Conservation (phyloP, 2,329 filamentous ascomycete species). For the Penicillium capsulatum region DNA sequence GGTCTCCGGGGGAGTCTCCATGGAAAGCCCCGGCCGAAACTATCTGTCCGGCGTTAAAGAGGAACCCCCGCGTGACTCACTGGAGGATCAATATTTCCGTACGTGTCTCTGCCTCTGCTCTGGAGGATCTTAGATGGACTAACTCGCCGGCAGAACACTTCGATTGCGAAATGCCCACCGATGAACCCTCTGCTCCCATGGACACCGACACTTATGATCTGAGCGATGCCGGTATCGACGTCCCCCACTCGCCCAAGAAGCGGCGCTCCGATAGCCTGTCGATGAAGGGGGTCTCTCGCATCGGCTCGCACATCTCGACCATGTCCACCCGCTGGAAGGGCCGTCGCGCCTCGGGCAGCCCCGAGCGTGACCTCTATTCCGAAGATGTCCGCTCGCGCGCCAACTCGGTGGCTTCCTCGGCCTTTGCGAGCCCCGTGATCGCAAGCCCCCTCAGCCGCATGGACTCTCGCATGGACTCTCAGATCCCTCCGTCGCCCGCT, state of each 20-base stretch:
- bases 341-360: conserved; percentile 35
- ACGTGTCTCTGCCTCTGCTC: too few species aligned
- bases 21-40: conserved; percentile 56
- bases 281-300: conserved; percentile 58
- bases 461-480: conserved; percentile 51
- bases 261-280: conserved; percentile 48
- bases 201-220: conserved; percentile 42
- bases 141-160: conserved; percentile 42
- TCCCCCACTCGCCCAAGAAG: conserved; percentile 53
- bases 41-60: conserved; percentile 79
- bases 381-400: conserved; percentile 39
- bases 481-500: conserved; percentile 58
- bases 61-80: conserved; percentile 62
- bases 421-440: conserved; percentile 34
- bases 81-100: conserved; percentile 67
- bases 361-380: conserved; percentile 28
- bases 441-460: conserved; percentile 34
- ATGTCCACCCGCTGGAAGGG: conserved; percentile 52
- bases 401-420: conserved; percentile 40
- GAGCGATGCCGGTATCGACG: conserved; percentile 62
- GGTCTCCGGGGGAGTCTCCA: conserved; percentile 51
- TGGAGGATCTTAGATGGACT: too few species aligned
- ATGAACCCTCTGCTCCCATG: conserved; percentile 29
- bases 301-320: conserved; percentile 66
- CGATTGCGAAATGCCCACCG: conserved; percentile 29